Base-by-base conservation (phyloP, 2,329 filamentous ascomycete species). In the Phialophora chinensis region DNA sequence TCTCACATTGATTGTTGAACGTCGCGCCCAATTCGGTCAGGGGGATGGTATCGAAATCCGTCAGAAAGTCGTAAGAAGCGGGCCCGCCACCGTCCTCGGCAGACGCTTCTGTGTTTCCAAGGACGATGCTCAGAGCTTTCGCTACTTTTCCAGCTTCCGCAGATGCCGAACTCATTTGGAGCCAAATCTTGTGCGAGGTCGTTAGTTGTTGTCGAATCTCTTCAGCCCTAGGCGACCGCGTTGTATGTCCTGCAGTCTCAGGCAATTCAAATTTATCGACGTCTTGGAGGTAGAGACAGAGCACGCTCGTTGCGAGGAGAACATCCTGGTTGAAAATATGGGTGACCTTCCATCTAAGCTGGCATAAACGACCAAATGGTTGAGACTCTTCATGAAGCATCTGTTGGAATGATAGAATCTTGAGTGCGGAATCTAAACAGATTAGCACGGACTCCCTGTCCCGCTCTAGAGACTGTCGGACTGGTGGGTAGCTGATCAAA, bases 331-430 rank as follows among this genome's bases (percentile, higher is more conserved):
- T 73, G 68, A 73, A 71, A 66, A 73, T 72, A 69, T 66, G 69
- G 65, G 63, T 67, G 66, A 73, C 71, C 66, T 72, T 73, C 72
- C 72, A 73, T 70, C 72, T 71, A 65, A 72, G 68, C 63, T 73
- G 72, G 70, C 50, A 73, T 68, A 73, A 69, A 67, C 71, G 72
- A 66, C 72, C 66, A 70, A 73, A 71, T 70, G 71, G 72, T 66
- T 72, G 72, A 71, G 72, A 71, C 65, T 73, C 71, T 73, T 73
- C 72, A 66, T 73, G 68, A 70, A 73, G 71, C 71, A 73, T 73
- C 63, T 71, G 62, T 70, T 73, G 72, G 63, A 73, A 73, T 55
- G 68, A 71, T 66, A 73, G 68, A 65, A 73, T 72, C 57, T 72
- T 73, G 70, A 73, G 72, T 67, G 72, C 71, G 58, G 72, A 72